phyloP scores from a whole-genome alignment of 2,329 filamentous ascomycete species.

The Niveomyces coronatus region DNA sequence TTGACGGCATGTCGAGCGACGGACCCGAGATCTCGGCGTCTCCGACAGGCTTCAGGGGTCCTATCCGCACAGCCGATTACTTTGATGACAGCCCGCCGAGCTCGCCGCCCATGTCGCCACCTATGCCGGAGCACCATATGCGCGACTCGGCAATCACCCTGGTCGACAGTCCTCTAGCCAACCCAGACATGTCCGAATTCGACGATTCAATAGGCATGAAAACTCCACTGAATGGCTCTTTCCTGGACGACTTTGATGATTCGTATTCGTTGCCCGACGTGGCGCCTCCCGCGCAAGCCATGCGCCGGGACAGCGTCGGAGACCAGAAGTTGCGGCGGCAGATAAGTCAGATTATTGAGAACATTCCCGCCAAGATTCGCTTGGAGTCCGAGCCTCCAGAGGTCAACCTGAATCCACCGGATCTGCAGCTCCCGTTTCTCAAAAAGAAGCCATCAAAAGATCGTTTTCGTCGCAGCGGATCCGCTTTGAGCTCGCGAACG shows the following conservation, averaged over 20 bases:
- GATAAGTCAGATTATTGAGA: slow-evolving; percentile 67
- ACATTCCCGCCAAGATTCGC: slow-evolving; percentile 69
- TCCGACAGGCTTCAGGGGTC: slow-evolving; percentile 21
- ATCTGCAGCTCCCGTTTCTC: slow-evolving; percentile 40
- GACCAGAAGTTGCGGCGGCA: slow-evolving; percentile 69
- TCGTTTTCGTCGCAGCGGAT: slow-evolving; percentile 35
- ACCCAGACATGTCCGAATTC: slow-evolving; percentile 27
- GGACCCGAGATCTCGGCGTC: slow-evolving; percentile 34
- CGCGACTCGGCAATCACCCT: slow-evolving; percentile 28
- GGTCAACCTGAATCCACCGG: slow-evolving; percentile 48
- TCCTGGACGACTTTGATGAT: slow-evolving; percentile 37
- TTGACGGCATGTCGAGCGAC: slow-evolving; percentile 32
- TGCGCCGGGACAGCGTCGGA: slow-evolving; percentile 27
- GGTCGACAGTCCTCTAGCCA: slow-evolving; percentile 35
- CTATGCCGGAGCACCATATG: slow-evolving; percentile 9
- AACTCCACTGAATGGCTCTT: slow-evolving; percentile 33
- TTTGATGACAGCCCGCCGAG: slow-evolving; percentile 36
- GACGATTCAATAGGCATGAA: slow-evolving; percentile 28
- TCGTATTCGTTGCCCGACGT: slow-evolving; percentile 24
- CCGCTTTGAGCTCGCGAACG: slow-evolving; percentile 43
- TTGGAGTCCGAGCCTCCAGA: slow-evolving; percentile 46
- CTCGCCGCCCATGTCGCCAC: slow-evolving; percentile 30
- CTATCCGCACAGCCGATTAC: slow-evolving; percentile 24
- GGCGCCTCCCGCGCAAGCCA: slow-evolving; percentile 13
- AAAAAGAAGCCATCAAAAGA: slow-evolving; percentile 34